Conservation (phyloP, 805 yeast genomes). For the Metschnikowia kunwiensis region DNA sequence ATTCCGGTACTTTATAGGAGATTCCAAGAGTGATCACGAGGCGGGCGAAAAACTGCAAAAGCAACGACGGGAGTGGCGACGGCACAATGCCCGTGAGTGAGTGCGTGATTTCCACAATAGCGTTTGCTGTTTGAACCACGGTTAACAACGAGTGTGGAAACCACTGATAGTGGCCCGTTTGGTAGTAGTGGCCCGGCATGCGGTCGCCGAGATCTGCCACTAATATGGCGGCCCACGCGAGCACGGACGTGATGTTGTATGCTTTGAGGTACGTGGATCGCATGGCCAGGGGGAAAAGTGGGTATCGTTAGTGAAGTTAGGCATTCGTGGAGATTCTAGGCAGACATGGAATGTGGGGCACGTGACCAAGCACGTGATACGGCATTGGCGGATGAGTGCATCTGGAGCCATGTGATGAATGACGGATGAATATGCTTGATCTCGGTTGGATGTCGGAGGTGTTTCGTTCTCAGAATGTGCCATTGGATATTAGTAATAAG, state of each 20-base stretch:
- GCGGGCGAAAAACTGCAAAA: constrained; percentile 31
- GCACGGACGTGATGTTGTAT: constrained; percentile 20
- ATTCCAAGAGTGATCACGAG: constrained; percentile 29
- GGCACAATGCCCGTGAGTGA: constrained; percentile 26
- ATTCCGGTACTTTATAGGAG: constrained; percentile 25
- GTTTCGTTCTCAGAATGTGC: too few relatives aligned
- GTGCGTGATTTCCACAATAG: constrained; percentile 25
- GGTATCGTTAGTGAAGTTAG: too few relatives aligned
- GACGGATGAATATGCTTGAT: too few relatives aligned
- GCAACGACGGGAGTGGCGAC: constrained; percentile 25
- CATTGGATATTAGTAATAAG: too few relatives aligned
- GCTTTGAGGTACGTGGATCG: constrained; percentile 9
- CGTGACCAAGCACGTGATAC: too few relatives aligned
- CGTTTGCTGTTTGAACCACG: constrained; percentile 25
- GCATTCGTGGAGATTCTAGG: too few relatives aligned
- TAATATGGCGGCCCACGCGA: constrained; percentile 21
- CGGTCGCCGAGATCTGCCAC: constrained; percentile 13
- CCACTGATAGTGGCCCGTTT: constrained; percentile 9
- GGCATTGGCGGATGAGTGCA: too few relatives aligned
- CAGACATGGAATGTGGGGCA: too few relatives aligned
- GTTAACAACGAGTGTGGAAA: constrained; percentile 32
- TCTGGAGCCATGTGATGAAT: too few relatives aligned
- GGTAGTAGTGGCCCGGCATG: constrained; percentile 10
- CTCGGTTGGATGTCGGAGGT: too few relatives aligned
- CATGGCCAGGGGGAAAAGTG: too few relatives aligned